These are phyloP conservation scores for Didymella exigua DNA, from an alignment of 2,329 filamentous ascomycete species.

Conservation along the genomic window DNA sequence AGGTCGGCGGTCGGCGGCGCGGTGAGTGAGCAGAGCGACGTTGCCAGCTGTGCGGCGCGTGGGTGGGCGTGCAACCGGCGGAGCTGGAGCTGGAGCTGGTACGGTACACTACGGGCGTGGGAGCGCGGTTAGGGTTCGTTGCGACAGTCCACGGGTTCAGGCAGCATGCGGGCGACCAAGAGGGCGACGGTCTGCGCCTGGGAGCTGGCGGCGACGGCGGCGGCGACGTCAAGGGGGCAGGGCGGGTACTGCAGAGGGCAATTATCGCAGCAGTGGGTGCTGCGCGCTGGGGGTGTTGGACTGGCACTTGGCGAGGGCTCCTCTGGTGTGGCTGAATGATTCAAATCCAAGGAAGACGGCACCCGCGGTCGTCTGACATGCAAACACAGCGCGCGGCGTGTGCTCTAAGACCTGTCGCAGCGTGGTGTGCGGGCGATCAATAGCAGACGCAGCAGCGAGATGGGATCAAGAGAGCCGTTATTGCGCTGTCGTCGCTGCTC, in stretches of 20 bases:
- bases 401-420: constrained; percentile 11
- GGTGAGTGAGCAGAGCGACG: constrained; percentile 5
- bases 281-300: constrained; percentile 15
- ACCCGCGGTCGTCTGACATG: constrained; percentile 32
- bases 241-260: constrained; percentile 33
- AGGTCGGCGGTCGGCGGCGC: constrained; percentile 1
- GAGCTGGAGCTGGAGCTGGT: not conserved
- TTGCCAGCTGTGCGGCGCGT: constrained; percentile 10
- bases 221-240: constrained; percentile 35
- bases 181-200: constrained; percentile 17
- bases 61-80: constrained; percentile 8
- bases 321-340: constrained; percentile 34
- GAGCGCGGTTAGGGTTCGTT: constrained; percentile 25
- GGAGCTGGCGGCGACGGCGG: not conserved
- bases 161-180: not conserved
- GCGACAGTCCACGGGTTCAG: constrained; percentile 16
- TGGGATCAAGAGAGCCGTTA: constrained; percentile 8
- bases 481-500: constrained; percentile 20
- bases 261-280: constrained; percentile 26
- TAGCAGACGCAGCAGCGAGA: constrained; percentile 7
- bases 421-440: constrained; percentile 19
- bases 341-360: constrained; percentile 26
- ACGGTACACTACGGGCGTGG: constrained; percentile 26
- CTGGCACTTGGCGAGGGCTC: constrained; percentile 25
- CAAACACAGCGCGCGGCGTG: constrained; percentile 15